Evolutionary conservation across 192 early-diverging fungal species (phyloP), one percentile per base, ranked within the genome.

Genomic region (Umbelopsis sp.): DNA sequence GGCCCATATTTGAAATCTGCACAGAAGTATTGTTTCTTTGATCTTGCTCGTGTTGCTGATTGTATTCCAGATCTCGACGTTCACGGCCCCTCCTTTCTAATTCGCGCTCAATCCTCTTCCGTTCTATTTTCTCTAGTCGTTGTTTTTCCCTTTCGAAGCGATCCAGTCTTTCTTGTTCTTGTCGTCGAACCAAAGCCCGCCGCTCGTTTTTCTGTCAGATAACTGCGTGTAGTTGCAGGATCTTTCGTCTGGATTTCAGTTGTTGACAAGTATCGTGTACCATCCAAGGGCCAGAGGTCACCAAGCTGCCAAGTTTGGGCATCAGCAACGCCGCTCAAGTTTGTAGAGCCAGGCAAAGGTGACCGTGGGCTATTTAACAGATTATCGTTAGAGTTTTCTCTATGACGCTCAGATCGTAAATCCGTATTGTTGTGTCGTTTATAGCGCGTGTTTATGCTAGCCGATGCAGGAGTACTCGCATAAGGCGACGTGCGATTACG

Each of bases 131-230:
- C 17, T 62, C 56, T 0, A 62, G 26, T 20, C 56, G 11, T 62
- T 62, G 29, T n/a, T 62, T 62, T 34, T 62, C 56, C 8, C 56
- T 11, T 20, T 62, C 56, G 11, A 31, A 26, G 11, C 56, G 26
- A 11, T 62, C 56, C 17, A 62, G 17, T 12, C 56, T 26, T n/a
- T 62, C 56, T n/a, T 62, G 56, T 5, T 62, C 56, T 34, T 62
- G 56, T 17, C 34, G 56, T 11, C 56, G 56, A 11, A 62, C 56
- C 16, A 62, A 34, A 4, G 56, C 56, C 10, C 56, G 56, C 11
- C 56, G 31, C 56, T 62, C 56, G n/a, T 20, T 62, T 7, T 12
- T 62, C 56, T n/a, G 12, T 20, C 10, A 62, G 26, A 62, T 62
- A 62, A 17, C 31, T 62, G 2, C 56, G 56, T 62, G 56, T 32